Evolutionary conservation across 1,284 basidiomycete genomes (phyloP), one percentile per base, ranked within the genome.

Genomic region (Puccinia sorghi): DNA sequence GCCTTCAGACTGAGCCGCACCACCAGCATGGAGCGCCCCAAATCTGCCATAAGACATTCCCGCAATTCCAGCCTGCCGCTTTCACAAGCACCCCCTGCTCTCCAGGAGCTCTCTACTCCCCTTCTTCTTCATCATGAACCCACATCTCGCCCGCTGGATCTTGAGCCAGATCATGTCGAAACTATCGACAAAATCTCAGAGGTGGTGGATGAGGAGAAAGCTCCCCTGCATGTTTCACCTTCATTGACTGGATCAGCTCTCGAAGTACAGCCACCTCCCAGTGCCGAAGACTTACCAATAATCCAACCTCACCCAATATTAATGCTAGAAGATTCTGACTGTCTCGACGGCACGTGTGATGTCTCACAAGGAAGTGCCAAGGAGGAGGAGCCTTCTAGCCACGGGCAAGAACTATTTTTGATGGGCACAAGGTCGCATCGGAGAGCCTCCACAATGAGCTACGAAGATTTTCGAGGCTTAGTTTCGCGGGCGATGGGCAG

Each of bases 31-130:
- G 66, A 69, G 13, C 41, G 66, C 25, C 66, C 66, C 5, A 48
- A 48, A 13, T 52, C 66, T 48, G 66, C 66, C 48, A 52, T 46
- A 15, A 69, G 52, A 69, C 66, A 69, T 52, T 48, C 66, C 52
- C 66, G 66, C 27, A 52, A 46, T 52, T 17, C 66, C 22, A 69
- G 66, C 27, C 3, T 69, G 15, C 66, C 66, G 15, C 20, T 15
- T 32, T 27, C 66, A n/a, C 66, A 69, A 32, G 27, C 48, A 25
- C 66, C 27, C 32, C 66, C 66, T 48, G 46, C 63, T n/a, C 37
- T 66, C 37, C 3, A 66, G 15, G 27, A 66, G 15, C 57, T 22
- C 7, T 13, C 57, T 3, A 32, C 25, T 37, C 25, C 57, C 13
- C 25, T 15, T 9, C 8, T 37, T 15, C 25, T 1, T 9, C 8